Evolutionary conservation across 208 protist species (phyloP), one percentile per base, ranked within the genome.

Genomic region (Leishmania amazonensis): DNA sequence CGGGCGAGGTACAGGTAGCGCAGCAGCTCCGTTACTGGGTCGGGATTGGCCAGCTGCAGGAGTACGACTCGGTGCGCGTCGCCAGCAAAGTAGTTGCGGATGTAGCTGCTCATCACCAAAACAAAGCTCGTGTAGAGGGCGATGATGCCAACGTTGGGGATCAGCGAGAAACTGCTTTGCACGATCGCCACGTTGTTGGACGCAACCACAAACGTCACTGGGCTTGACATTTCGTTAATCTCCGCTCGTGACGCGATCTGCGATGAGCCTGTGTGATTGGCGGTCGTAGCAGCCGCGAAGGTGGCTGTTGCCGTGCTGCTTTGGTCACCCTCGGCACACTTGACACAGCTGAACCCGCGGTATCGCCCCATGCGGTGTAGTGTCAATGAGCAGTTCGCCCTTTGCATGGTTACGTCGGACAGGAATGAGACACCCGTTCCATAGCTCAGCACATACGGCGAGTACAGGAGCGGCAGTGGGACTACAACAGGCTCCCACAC

Each of bases 71-170:
- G 83, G 64, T 90, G 85, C 6, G 91, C 90, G 35, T 85, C 79
- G 2, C 91, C 93, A 21, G 90, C 80, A 35, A 95, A 84, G 70
- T 80, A 74, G 75, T 80, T 81, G 47, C 93, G 87, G 28, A 96
- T 74, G 80, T 93, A 81, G 49, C 74, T 83, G 65, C 90, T 92
- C n/a, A 95, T 62, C 15, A 90, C 88, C 21, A 96, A 76, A 47
- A 96, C 87, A 57, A 96, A 92, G 38, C 91, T 96, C 38, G 90
- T 92, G 82, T 96, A 96, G 67, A 96, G 87, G 4, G 93, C 91
- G 71, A 96, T 85, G 47, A 96, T 91, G 54, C 91, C 90, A 0
- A 91, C 51, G 79, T 88, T 92, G 3, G 91, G 88, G 31, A 94
- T 84, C 75, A 91, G 89, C 19, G 83, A 87, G 72, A 93, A 79